Conservation (phyloP, 2,329 filamentous ascomycete species). For the Tolypocladium tundrense region DNA sequence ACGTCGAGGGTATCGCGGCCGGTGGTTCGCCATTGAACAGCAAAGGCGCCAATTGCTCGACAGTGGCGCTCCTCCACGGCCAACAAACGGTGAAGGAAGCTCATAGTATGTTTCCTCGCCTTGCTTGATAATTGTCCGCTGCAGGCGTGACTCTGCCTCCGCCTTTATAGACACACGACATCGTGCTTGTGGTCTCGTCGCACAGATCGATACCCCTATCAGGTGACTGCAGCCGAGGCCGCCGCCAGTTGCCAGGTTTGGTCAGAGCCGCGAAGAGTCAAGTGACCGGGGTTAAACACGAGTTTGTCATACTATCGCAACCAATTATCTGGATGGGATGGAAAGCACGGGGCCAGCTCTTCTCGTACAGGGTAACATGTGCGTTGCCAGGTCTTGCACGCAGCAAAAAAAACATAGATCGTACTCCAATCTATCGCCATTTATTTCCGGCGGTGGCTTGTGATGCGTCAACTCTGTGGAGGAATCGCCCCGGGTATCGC, state of each 20-base stretch:
- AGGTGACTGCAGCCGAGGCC: not conserved
- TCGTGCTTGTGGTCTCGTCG: no score
- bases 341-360: not conserved
- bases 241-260: not conserved
- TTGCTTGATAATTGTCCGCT: not conserved
- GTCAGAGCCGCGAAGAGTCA: not conserved
- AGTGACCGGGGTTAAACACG: not conserved
- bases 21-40: not conserved
- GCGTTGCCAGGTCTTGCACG: not conserved
- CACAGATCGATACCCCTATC: not conserved
- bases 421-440: not conserved
- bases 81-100: not conserved
- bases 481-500: no score
- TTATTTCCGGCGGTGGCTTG: no score
- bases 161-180: not conserved
- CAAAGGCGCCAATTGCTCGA: not conserved
- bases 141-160: not conserved
- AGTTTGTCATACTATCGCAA: not conserved
- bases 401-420: not conserved
- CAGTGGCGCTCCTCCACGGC: not conserved
- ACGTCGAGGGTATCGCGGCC: not conserved
- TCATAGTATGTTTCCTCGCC: not conserved
- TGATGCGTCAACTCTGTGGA: no score
- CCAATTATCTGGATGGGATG: not conserved
- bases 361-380: not conserved